Conservation (phyloP, 106 monocot genomes). For the Acorus calamus region DNA sequence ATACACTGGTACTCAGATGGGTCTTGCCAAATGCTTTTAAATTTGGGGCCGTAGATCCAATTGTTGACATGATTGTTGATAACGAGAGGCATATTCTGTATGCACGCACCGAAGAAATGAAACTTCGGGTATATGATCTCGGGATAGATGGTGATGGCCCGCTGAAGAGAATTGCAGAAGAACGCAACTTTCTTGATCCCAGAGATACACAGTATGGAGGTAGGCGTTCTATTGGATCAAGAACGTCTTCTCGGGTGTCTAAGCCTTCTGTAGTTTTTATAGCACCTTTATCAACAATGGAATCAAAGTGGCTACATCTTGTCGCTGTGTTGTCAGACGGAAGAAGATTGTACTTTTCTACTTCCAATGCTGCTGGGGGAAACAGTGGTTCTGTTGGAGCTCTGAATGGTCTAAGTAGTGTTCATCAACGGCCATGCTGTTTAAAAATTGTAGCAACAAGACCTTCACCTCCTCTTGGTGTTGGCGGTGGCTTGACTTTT, state of each 20-base stretch:
- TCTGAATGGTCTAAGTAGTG: constrained; percentile 37
- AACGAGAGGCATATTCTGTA: constrained; percentile 82
- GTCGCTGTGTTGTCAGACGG: constrained; percentile 92
- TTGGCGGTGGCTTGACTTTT: constrained; percentile 52
- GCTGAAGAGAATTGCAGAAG: constrained; percentile 71
- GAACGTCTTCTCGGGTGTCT: constrained; percentile 31
- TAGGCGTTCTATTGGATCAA: constrained; percentile 40
- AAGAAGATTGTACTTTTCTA: constrained; percentile 84
- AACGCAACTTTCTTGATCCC: constrained; percentile 82
- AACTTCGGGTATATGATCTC: constrained; percentile 76
- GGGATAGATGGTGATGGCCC: constrained; percentile 76
- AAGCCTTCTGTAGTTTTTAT: constrained; percentile 72
- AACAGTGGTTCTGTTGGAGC: constrained; percentile 31
- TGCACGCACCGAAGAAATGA: constrained; percentile 85
- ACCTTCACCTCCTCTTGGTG: constrained; percentile 78
- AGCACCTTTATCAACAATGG: constrained; percentile 57
- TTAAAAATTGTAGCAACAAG: constrained; percentile 89
- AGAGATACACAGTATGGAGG: constrained; percentile 58
- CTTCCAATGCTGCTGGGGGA: constrained; percentile 37
- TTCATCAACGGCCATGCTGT: constrained; percentile 52
- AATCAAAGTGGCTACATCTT: constrained; percentile 82
- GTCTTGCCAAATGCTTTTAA: constrained; percentile 77
- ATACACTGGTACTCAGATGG: constrained; percentile 40
- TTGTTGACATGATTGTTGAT: constrained; percentile 85
- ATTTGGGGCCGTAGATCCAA: constrained; percentile 82